Conservation (phyloP, 176 grass and related monocot species). For the Olyra latifolia region DNA sequence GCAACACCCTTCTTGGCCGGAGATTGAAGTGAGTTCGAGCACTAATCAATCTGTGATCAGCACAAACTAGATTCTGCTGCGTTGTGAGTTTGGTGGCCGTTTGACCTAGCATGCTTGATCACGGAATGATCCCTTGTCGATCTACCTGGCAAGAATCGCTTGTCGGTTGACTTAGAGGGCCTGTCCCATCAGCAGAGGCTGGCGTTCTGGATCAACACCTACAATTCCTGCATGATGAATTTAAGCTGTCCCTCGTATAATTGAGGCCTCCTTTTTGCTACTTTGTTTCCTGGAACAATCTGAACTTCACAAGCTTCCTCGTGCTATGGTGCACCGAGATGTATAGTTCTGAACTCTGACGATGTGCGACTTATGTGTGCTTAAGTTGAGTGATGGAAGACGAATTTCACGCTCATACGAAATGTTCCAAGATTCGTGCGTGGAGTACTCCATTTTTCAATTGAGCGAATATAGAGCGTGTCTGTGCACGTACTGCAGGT, state of each 20-base stretch:
- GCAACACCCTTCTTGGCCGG: conserved; percentile 32
- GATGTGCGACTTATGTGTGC: not conserved
- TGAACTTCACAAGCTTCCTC: not conserved
- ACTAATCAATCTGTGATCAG: conserved; percentile 9
- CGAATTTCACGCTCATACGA: no score
- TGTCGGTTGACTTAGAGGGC: conserved; percentile 31
- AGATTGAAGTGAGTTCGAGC: conserved; percentile 71
- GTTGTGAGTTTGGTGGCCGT: not conserved
- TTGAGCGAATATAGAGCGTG: not conserved
- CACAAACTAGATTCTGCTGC: not conserved
- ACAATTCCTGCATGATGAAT: conserved; percentile 88
- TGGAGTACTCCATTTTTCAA: no score
- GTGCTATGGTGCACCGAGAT: not conserved
- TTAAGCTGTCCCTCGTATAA: conserved; percentile 58
- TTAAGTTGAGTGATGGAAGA: no score
- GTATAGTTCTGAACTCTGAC: not conserved
- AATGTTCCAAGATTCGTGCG: no score
- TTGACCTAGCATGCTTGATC: conserved; percentile 18
- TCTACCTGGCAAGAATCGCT: conserved; percentile 9
- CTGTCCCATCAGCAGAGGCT: conserved; percentile 73
- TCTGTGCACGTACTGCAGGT: conserved; percentile 21
- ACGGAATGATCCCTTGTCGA: conserved; percentile 14
- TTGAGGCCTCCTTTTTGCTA: conserved; percentile 25
- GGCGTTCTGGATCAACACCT: conserved; percentile 92
- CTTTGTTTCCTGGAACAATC: conserved; percentile 9